Conservation (phyloP, 805 yeast species). For the Saturnispora kantuleensis region DNA sequence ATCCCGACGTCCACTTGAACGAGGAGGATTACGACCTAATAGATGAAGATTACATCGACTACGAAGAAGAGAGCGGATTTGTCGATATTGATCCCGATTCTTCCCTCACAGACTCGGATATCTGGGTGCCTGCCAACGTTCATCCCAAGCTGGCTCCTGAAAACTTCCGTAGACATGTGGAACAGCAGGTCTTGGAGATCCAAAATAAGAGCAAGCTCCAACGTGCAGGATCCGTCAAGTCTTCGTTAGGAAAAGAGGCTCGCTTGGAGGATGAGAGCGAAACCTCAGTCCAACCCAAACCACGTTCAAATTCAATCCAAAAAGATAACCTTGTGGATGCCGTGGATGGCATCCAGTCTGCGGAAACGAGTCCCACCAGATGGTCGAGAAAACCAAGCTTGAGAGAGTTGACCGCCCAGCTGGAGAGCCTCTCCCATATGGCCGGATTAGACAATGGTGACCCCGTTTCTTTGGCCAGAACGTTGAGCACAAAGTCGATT, state of each 20-base stretch:
- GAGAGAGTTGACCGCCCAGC: conserved; percentile 62
- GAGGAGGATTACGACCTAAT: background rate
- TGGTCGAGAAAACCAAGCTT: conserved; percentile 42
- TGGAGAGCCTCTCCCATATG: conserved; percentile 60
- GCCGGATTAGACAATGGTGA: conserved; percentile 75
- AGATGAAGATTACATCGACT: conserved; percentile 17
- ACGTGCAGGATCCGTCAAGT: conserved; percentile 21
- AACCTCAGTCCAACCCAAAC: background rate
- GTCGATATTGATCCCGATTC: conserved; percentile 12
- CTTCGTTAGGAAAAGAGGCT: conserved; percentile 18
- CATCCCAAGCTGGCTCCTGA: conserved; percentile 96
- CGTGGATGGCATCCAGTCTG: conserved; percentile 7
- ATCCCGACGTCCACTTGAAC: too few relatives aligned
- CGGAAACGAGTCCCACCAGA: background rate
- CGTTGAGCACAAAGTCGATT: conserved; percentile 61
- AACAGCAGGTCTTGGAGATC: conserved; percentile 43
- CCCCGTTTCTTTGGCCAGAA: conserved; percentile 74
- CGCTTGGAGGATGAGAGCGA: conserved; percentile 6
- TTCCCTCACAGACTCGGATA: conserved; percentile 12
- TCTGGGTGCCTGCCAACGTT: conserved; percentile 94
- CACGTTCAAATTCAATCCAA: conserved; percentile 1
- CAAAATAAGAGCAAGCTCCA: conserved; percentile 28
- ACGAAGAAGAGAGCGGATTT: conserved; percentile 13
- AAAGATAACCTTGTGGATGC: background rate
- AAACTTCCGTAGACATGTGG: conserved; percentile 61